Evolutionary conservation across 108 stramenopile species (phyloP).

Genomic region (Fragilaria crotonensis): DNA sequence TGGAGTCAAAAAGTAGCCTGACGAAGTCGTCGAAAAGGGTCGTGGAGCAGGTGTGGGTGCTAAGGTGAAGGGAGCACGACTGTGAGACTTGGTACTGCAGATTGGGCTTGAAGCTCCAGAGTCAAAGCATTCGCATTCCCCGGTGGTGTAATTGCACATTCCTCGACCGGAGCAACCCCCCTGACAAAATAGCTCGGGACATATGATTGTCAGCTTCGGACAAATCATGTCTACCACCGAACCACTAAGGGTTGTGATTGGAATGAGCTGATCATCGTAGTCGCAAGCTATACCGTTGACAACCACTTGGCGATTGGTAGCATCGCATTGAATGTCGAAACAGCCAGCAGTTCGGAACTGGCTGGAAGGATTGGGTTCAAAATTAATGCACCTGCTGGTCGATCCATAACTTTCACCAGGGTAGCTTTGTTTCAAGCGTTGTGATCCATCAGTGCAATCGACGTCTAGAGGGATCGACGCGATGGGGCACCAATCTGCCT

Average conservation of each 20-base stretch:
- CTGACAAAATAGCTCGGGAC: conserved; percentile 82
- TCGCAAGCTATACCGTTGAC: conserved; percentile 44
- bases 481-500: no score
- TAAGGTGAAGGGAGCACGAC: no score
- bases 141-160: conserved; percentile 41
- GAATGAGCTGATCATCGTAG: conserved; percentile 63
- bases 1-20: no score
- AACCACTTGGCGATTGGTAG: not conserved
- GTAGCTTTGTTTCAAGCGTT: not conserved
- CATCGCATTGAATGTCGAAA: not conserved
- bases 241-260: conserved; percentile 26
- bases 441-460: conserved; percentile 6
- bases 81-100: no score
- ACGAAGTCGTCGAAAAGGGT: no score
- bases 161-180: conserved; percentile 77
- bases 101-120: no score
- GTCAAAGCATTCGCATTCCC: conserved; percentile 61
- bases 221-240: conserved; percentile 25
- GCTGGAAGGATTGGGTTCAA: not conserved
- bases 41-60: no score
- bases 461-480: not conserved
- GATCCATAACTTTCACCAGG: not conserved
- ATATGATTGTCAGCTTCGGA: conserved; percentile 56
- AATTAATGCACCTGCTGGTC: not conserved
- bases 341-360: not conserved